Conservation (phyloP, 2,329 filamentous ascomycete genomes). For the Didymella arachidicola region DNA sequence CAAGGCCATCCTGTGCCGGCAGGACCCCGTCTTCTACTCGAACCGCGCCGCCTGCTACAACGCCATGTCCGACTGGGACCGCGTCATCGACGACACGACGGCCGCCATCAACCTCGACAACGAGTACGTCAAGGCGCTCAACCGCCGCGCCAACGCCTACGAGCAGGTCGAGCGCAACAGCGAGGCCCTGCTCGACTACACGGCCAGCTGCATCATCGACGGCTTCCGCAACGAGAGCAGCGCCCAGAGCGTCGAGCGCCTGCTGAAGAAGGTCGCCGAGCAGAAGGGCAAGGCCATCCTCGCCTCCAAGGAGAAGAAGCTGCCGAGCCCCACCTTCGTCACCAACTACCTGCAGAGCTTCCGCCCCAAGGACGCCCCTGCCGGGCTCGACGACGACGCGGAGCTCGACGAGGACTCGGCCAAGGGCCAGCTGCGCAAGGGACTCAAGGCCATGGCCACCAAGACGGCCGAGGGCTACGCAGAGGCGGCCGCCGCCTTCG, state of each 20-base stretch:
- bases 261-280: conserved; percentile 97
- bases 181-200: conserved; percentile 96
- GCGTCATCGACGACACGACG: conserved; percentile 96
- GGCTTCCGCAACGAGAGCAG: conserved; percentile 92
- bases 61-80: conserved; percentile 89
- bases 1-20: conserved; percentile 95
- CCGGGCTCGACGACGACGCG: conserved; percentile 80
- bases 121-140: conserved; percentile 97
- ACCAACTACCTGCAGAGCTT: conserved; percentile 99
- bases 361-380: conserved; percentile 80
- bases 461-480: conserved; percentile 93
- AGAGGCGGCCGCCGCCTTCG: conserved; percentile 84
- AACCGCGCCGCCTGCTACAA: conserved; percentile 98
- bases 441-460: conserved; percentile 79
- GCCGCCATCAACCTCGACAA: conserved; percentile 92
- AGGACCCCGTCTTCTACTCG: conserved; percentile 97
- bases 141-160: conserved; percentile 95
- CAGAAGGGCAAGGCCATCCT: conserved; percentile 91
- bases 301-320: conserved; percentile 78
- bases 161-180: conserved; percentile 91
- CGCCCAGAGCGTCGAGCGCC: conserved; percentile 86
- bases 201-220: conserved; percentile 98
- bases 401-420: conserved; percentile 81
- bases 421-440: conserved; percentile 84
- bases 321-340: conserved; percentile 95